phyloP scores from a whole-genome alignment of 2,329 filamentous ascomycete genomes.

The Cytospora piceicola region DNA sequence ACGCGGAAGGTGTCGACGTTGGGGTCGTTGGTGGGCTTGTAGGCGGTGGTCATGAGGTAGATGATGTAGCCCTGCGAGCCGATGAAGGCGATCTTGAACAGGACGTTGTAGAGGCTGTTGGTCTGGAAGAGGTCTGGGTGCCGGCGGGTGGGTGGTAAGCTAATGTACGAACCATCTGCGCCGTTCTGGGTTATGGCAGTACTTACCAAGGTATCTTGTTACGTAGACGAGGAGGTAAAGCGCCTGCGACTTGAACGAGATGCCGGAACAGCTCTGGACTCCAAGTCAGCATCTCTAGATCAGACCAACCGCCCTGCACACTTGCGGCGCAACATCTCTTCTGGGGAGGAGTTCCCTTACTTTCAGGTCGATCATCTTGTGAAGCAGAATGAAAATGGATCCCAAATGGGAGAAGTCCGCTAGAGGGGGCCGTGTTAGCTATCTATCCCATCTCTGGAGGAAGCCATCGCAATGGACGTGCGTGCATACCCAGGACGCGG shows the following conservation, averaged over 20 bases:
- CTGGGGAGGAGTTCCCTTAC: conserved; percentile 56
- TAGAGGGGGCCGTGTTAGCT: conserved; percentile 45
- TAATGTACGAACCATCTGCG: conserved; percentile 13
- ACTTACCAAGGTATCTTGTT: conserved; percentile 82
- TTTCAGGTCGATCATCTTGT: conserved; percentile 94
- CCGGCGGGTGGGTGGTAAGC: not conserved
- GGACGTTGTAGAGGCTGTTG: conserved; percentile 83
- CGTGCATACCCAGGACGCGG: conserved; percentile 56
- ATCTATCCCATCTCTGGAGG: not conserved
- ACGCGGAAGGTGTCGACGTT: conserved; percentile 98
- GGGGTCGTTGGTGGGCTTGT: conserved; percentile 95
- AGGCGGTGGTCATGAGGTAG: conserved; percentile 97
- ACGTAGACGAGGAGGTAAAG: conserved; percentile 94
- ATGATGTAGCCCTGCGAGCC: conserved; percentile 88
- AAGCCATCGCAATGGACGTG: conserved; percentile 24
- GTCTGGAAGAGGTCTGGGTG: conserved; percentile 80
- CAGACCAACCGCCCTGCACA: not conserved
- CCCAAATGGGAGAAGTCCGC: conserved; percentile 94
- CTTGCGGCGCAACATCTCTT: not conserved
- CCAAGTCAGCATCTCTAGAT: conserved; percentile 33
- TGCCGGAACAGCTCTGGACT: conserved; percentile 88
- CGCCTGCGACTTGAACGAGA: conserved; percentile 98
- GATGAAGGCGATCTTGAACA: conserved; percentile 97
- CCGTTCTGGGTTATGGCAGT: conserved; percentile 5
- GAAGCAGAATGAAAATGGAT: conserved; percentile 91